phyloP scores from a whole-genome alignment of 768 basidiomycete species.

The Boletus barrowsii region DNA sequence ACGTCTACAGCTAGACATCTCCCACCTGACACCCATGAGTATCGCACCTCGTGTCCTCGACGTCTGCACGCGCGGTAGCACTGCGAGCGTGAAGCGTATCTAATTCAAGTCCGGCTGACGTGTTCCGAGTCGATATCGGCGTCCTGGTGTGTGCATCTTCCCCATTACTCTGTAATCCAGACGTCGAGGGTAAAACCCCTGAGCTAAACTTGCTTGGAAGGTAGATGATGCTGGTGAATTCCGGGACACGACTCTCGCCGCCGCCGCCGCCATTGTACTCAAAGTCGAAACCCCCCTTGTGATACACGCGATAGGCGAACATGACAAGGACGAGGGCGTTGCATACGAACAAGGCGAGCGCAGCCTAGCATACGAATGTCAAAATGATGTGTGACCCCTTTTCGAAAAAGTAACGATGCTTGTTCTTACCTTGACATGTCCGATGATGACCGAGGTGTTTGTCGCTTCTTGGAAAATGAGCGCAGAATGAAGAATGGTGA shows the following conservation, averaged over 20 bases:
- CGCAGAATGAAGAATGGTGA: conserved; percentile 22
- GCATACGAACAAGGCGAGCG: conserved; percentile 21
- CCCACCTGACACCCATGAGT: neutral
- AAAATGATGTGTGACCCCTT: neutral
- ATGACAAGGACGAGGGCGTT: conserved; percentile 21
- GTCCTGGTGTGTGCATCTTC: neutral
- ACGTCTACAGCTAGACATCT: neutral
- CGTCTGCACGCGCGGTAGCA: too few species aligned
- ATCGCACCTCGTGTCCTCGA: neutral
- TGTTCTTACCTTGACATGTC: conserved; percentile 22
- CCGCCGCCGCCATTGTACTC: neutral
- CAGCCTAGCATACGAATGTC: conserved; percentile 8
- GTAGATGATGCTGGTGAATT: conserved; percentile 20
- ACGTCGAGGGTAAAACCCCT: neutral
- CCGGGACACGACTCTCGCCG: neutral
- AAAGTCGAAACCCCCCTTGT: neutral
- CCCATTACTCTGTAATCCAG: neutral
- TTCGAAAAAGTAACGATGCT: neutral
- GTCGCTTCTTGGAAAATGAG: conserved; percentile 15
- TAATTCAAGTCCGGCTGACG: neutral
- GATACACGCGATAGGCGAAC: conserved; percentile 15
- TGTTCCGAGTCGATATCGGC: neutral
- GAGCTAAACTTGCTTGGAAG: conserved; percentile 16
- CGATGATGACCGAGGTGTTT: conserved; percentile 12
- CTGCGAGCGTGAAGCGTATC: neutral